Evolutionary conservation across 1,139 yeast species (phyloP).

Genomic region (Protomyces arabidopsidicola): DNA sequence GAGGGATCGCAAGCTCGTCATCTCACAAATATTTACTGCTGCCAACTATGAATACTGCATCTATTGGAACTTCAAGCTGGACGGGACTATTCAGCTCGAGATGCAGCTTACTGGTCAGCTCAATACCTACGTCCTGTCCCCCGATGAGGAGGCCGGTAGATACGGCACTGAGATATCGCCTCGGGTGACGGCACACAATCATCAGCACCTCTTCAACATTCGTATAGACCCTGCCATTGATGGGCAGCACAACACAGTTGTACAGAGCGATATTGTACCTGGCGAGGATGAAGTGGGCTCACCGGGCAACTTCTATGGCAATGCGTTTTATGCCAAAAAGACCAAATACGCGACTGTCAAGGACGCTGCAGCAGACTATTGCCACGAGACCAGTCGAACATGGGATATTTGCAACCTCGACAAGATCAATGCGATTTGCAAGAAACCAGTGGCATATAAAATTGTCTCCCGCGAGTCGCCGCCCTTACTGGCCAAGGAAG

Average conservation of each 20-base stretch:
- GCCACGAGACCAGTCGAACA: constrained; percentile 60
- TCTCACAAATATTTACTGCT: constrained; percentile 78
- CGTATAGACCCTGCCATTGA: constrained; percentile 76
- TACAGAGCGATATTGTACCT: constrained; percentile 59
- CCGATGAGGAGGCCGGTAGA: constrained; percentile 61
- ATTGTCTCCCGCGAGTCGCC: constrained; percentile 74
- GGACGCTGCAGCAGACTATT: constrained; percentile 62
- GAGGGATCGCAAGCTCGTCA: constrained; percentile 66
- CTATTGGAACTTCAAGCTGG: constrained; percentile 78
- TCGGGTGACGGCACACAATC: constrained; percentile 76
- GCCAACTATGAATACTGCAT: constrained; percentile 81
- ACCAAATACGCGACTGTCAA: constrained; percentile 61
- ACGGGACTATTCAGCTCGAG: constrained; percentile 74
- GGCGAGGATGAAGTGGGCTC: constrained; percentile 61
- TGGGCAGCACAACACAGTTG: constrained; percentile 72
- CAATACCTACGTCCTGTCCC: constrained; percentile 61
- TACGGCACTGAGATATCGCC: constrained; percentile 82
- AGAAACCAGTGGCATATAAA: constrained; percentile 70
- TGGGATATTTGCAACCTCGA: constrained; percentile 78
- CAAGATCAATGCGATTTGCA: constrained; percentile 61
- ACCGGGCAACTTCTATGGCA: constrained; percentile 66
- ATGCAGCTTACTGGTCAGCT: constrained; percentile 75
- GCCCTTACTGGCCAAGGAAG: constrained; percentile 65
- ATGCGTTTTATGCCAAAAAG: constrained; percentile 61
- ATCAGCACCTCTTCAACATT: constrained; percentile 75